Conservation (phyloP, 805 yeast species). For the Kodamaea restingae region DNA sequence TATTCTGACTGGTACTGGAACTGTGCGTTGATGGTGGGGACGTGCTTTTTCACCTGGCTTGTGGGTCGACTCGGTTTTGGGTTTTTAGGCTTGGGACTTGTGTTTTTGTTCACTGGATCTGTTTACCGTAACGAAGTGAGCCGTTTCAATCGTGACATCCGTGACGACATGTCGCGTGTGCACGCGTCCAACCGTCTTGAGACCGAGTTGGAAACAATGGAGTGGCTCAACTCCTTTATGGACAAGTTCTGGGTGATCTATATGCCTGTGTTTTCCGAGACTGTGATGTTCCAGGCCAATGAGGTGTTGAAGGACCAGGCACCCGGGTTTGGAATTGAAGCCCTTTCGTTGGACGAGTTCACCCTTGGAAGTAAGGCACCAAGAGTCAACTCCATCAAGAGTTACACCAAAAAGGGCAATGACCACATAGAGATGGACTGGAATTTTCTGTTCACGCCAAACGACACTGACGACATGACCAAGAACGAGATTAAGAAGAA, state of each 20-base stretch:
- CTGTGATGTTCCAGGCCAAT: conserved; percentile 68
- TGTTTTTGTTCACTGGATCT: conserved; percentile 57
- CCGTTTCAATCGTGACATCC: conserved; percentile 66
- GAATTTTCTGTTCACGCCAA: conserved; percentile 78
- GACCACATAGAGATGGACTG: conserved; percentile 78
- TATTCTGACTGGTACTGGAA: conserved; percentile 73
- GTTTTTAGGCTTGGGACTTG: conserved; percentile 55
- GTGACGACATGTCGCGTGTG: conserved; percentile 72
- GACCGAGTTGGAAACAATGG: conserved; percentile 65
- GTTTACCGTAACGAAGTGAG: conserved; percentile 71
- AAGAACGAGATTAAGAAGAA: conserved; percentile 65
- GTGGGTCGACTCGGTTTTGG: conserved; percentile 63
- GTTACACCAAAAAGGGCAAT: conserved; percentile 65
- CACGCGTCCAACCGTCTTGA: conserved; percentile 62
- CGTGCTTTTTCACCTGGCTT: conserved; percentile 69
- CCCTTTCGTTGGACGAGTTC: conserved; percentile 67
- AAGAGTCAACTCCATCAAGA: conserved; percentile 62
- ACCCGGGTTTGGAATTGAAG: conserved; percentile 81
- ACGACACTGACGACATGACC: conserved; percentile 81
- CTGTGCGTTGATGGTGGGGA: conserved; percentile 58
- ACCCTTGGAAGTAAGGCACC: conserved; percentile 83
- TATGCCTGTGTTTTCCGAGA: conserved; percentile 80
- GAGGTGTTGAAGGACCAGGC: conserved; percentile 64
- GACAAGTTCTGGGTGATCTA: conserved; percentile 84
- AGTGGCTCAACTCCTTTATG: conserved; percentile 74